Evolutionary conservation across 139 green algal species (phyloP).

Genomic region (Asterochloris erici): DNA sequence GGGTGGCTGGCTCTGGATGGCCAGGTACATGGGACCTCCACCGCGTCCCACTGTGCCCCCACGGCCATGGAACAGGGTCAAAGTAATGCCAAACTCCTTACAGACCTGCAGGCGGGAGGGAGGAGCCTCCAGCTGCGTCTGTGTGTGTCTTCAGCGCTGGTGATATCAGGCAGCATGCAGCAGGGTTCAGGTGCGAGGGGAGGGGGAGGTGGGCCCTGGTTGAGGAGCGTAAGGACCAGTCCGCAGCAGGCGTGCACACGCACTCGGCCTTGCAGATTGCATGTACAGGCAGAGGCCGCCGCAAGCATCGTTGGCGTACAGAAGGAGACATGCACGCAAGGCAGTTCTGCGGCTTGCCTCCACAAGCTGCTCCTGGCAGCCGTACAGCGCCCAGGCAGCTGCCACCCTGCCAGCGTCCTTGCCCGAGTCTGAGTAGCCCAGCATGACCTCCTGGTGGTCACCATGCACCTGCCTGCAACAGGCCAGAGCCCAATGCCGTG

Average conservation of each 20-base stretch:
- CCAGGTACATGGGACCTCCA: slow-evolving; percentile 91
- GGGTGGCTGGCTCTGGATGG: slow-evolving; percentile 92
- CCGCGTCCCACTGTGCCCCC: slow-evolving; percentile 93
- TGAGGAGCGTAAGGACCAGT: too few species aligned
- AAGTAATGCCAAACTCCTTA: slow-evolving; percentile 57
- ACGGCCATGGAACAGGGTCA: slow-evolving; percentile 97
- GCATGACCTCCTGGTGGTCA: slow-evolving; percentile 79
- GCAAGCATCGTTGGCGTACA: too few species aligned
- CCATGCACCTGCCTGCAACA: slow-evolving; percentile 34
- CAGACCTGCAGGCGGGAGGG: slow-evolving; percentile 30
- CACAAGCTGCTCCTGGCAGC: slow-evolving; percentile 53
- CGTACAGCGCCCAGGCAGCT: slow-evolving; percentile 89
- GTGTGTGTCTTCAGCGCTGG: neutral
- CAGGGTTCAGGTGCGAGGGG: neutral
- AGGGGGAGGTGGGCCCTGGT: neutral
- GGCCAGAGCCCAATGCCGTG: neutral
- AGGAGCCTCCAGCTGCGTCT: neutral
- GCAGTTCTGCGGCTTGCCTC: slow-evolving; percentile 7
- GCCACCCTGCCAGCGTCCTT: slow-evolving; percentile 95
- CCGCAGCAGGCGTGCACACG: too few species aligned
- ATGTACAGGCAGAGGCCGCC: too few species aligned
- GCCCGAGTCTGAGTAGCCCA: slow-evolving; percentile 95
- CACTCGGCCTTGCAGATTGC: too few species aligned
- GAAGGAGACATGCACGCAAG: neutral
- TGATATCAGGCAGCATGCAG: too few species aligned